These are phyloP conservation scores for Euryodendron excelsum DNA, from an alignment of 148 eudicot species.

Conservation along the genomic window DNA sequence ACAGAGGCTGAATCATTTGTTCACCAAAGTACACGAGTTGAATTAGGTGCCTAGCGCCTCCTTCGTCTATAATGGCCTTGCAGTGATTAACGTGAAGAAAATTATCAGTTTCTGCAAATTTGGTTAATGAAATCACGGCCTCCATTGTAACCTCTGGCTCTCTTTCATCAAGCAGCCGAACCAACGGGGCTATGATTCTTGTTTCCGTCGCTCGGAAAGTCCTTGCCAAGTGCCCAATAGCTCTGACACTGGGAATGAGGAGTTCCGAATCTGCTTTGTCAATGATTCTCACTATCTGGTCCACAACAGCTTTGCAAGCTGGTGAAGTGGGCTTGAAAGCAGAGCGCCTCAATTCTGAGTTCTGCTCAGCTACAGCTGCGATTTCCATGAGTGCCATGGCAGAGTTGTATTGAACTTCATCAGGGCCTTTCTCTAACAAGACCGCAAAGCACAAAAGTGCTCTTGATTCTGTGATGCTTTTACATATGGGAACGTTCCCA, in stretches of 20 bases:
- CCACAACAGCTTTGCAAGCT: slow-evolving; percentile 71
- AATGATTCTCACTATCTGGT: slow-evolving; percentile 64
- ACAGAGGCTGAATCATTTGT: slow-evolving; percentile 47
- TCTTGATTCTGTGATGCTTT: slow-evolving; percentile 65
- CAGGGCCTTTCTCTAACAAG: slow-evolving; percentile 61
- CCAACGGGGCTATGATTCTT: slow-evolving; percentile 54
- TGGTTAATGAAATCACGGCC: slow-evolving; percentile 44
- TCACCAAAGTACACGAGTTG: slow-evolving; percentile 70
- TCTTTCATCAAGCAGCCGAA: slow-evolving; percentile 55
- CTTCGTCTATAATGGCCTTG: slow-evolving; percentile 55
- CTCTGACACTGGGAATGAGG: slow-evolving; percentile 52
- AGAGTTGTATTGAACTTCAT: slow-evolving; percentile 63
- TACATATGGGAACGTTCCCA: slow-evolving; percentile 63
- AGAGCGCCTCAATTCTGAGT: slow-evolving; percentile 51
- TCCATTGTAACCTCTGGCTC: slow-evolving; percentile 57
- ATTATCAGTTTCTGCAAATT: slow-evolving; percentile 63
- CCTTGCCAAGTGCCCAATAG: slow-evolving; percentile 70
- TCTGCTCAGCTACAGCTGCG: slow-evolving; percentile 66
- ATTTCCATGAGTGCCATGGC: slow-evolving; percentile 85
- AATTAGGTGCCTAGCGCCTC: slow-evolving; percentile 62
- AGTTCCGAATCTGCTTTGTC: slow-evolving; percentile 45
- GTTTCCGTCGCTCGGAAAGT: slow-evolving; percentile 77
- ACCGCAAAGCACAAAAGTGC: slow-evolving; percentile 82
- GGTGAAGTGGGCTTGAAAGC: slow-evolving; percentile 86
- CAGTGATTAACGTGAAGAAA: slow-evolving; percentile 51